Percentiles rank a stretch among this genome's conserved stretches.
phyloP scores from a whole-genome alignment of 805 yeast species.

The Citeromyces matritensis region DNA sequence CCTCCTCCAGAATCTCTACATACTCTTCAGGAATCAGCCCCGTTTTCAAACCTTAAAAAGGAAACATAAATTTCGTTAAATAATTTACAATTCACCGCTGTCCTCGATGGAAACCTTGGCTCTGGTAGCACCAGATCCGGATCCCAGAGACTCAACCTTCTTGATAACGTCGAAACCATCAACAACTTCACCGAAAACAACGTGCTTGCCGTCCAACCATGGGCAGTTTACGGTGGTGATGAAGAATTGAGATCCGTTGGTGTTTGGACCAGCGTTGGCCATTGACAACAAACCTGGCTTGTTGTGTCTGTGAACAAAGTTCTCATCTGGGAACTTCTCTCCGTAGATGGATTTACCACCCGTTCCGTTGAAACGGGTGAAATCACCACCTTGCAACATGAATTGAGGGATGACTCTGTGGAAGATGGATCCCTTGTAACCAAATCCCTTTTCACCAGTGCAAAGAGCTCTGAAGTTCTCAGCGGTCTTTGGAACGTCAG shows the following conservation, averaged over 20 bases:
- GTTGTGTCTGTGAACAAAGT: slow-evolving; percentile 59
- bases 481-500: slow-evolving; percentile 89
- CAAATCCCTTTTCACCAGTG: slow-evolving; percentile 85
- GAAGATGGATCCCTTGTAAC: slow-evolving; percentile 75
- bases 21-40: slow-evolving; percentile 95
- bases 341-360: slow-evolving; percentile 89
- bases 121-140: slow-evolving; percentile 28
- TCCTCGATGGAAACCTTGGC: slow-evolving; percentile 35
- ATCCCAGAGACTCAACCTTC: slow-evolving; percentile 59
- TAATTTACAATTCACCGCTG: slow-evolving; percentile 38
- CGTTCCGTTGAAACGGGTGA: slow-evolving; percentile 66
- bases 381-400: slow-evolving; percentile 94
- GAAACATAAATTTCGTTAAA: neutral
- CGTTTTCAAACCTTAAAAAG: slow-evolving; percentile 37
- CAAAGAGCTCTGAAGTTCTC: slow-evolving; percentile 91
- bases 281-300: slow-evolving; percentile 75
- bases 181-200: slow-evolving; percentile 83
- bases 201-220: slow-evolving; percentile 91
- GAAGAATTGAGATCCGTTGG: slow-evolving; percentile 97
- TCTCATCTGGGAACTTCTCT: slow-evolving; percentile 64
- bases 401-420: slow-evolving; percentile 94
- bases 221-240: slow-evolving; percentile 80
- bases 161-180: slow-evolving; percentile 79
- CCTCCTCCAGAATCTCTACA: slow-evolving; percentile 38
- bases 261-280: slow-evolving; percentile 98